Evolutionary conservation across 2,329 filamentous ascomycete species (phyloP), one percentile per base, ranked within the genome.

Genomic region (Pestalotiopsis sp.): DNA sequence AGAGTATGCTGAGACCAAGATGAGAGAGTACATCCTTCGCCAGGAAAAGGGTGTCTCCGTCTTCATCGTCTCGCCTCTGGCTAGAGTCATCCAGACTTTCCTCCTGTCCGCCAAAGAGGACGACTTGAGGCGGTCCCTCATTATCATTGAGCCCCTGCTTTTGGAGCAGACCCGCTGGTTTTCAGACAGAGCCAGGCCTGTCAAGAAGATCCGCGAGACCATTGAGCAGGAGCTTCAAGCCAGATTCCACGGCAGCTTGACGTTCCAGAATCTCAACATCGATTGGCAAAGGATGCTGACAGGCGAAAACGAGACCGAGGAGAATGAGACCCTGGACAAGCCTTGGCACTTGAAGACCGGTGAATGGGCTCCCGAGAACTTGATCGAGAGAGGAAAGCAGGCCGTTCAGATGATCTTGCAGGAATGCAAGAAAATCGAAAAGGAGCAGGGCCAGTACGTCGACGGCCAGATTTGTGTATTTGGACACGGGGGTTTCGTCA

Each of bases 91-190:
- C 13, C 66, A 67, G 61, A 69, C 68, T 6, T 67, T 49, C 38
- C 52, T 69, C 4, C 60, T 66, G 14, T 49, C 65, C 25, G 61
- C 49, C 11, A 60, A 60, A 3, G 41, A 59, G 49, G 23, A 61
- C 3, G 45, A 41, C 23, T 60, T 69, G 9, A 45, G 36, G 17
- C 39, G 3, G 9, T 25, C 61, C 14, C 14, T 14, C 7, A 67
- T 69, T 25, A 41, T 67, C 3, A 12, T 69, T 38, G 38, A 64
- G 36, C 68, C 68, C 3, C 52, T 69, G 2, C 13, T 67, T 11
- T 39, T 64, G 13, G 68, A 69, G 56, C 68, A 69, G 66, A 69
- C 68, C 52, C 39, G 23, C 11, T 69, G 68, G 68, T 67, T 69
- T 49, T 69, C 68, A 13, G 68, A 69, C 39, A 63, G 68, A 23